phyloP scores from a whole-genome alignment of 345 rosid genomes.

The Erucastrum elatum region DNA sequence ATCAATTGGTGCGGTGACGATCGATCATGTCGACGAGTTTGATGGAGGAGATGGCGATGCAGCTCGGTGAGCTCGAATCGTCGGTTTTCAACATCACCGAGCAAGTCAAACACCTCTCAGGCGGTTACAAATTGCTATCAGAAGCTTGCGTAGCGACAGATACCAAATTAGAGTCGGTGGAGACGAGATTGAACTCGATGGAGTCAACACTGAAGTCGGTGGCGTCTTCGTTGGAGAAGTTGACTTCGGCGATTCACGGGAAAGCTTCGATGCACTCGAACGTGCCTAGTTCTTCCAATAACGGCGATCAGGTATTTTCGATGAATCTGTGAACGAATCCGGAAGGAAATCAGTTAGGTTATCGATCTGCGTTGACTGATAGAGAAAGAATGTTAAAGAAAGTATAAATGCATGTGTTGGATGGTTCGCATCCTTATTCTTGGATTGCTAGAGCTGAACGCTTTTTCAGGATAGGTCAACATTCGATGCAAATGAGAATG shows the following conservation, averaged over 20 bases:
- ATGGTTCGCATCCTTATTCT: neutral
- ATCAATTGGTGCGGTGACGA: no score
- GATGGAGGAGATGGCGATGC: no score
- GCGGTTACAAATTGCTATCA: neutral
- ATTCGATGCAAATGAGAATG: neutral
- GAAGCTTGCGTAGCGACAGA: neutral
- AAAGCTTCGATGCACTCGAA: neutral
- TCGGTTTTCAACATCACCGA: no score
- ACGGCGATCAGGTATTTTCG: neutral
- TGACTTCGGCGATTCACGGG: neutral
- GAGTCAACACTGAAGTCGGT: neutral
- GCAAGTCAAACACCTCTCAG: neutral
- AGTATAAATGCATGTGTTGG: neutral
- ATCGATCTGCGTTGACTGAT: neutral
- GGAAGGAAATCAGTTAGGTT: neutral
- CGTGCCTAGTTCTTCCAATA: neutral
- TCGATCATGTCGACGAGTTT: no score
- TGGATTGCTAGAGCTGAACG: neutral
- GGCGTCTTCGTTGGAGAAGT: neutral
- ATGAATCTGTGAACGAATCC: neutral
- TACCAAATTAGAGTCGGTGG: neutral
- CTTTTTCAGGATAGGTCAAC: neutral
- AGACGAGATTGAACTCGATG: neutral
- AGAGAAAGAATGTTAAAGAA: neutral
- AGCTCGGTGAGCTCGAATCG: no score